These are phyloP conservation scores for Mycena rebaudengoi DNA, from an alignment of 768 basidiomycete species.

Conservation along the genomic window DNA sequence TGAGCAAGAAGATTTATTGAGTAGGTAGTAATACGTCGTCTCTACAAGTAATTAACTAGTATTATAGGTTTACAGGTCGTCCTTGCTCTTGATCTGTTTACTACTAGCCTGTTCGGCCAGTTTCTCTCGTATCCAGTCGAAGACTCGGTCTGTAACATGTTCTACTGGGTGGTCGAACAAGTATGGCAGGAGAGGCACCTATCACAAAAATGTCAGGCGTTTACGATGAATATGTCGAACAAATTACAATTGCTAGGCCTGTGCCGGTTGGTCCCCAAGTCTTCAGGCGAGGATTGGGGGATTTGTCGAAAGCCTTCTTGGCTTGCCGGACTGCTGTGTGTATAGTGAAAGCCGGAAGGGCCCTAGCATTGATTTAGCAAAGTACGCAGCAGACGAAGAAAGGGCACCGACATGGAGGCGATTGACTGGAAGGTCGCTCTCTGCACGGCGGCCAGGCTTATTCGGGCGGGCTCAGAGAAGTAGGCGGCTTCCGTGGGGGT, in stretches of 20 bases:
- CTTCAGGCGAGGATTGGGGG: slow-evolving; percentile 64
- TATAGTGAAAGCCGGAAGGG: slow-evolving; percentile 84
- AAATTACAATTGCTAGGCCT: slow-evolving; percentile 70
- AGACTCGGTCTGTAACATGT: slow-evolving; percentile 68
- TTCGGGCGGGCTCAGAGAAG: slow-evolving; percentile 74
- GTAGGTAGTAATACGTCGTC: not conserved
- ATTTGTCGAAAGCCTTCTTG: slow-evolving; percentile 69
- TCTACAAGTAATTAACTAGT: too few relatives aligned
- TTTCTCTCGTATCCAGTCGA: slow-evolving; percentile 74
- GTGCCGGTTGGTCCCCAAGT: slow-evolving; percentile 81
- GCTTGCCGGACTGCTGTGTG: slow-evolving; percentile 83
- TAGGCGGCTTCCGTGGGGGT: slow-evolving; percentile 70
- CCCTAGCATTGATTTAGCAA: slow-evolving; percentile 53
- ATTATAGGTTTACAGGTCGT: slow-evolving; percentile 39
- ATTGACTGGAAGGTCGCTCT: slow-evolving; percentile 83
- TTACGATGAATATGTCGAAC: not conserved
- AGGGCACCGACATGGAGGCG: slow-evolving; percentile 73
- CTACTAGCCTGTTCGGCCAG: slow-evolving; percentile 56
- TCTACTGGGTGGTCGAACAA: slow-evolving; percentile 86
- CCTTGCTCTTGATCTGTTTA: slow-evolving; percentile 39
- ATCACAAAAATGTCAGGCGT: not conserved
- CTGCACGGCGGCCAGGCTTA: slow-evolving; percentile 77
- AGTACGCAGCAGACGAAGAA: not conserved
- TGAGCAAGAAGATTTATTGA: not conserved
- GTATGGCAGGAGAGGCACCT: slow-evolving; percentile 74